Percentiles rank a stretch among this genome's conserved stretches.
phyloP scores from a whole-genome alignment of 2,329 filamentous ascomycete species.

The Cryphonectria radicalis region DNA sequence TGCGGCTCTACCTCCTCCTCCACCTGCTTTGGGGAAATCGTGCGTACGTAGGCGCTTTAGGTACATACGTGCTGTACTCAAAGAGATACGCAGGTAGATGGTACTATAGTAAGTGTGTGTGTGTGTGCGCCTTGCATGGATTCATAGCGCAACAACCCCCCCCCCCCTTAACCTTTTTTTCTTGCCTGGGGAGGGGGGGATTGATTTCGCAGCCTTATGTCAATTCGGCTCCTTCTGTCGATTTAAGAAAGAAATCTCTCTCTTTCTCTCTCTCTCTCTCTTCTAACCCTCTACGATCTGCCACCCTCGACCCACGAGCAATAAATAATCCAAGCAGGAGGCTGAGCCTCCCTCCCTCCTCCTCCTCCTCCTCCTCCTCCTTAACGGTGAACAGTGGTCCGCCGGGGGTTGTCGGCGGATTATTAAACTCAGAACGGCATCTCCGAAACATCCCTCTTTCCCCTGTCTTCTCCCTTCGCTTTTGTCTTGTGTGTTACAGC shows the following conservation, averaged over 20 bases:
- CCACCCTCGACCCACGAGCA: not conserved
- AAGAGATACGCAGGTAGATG: too few relatives aligned
- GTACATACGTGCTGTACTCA: too few relatives aligned
- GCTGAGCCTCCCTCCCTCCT: not conserved
- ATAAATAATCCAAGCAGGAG: not conserved
- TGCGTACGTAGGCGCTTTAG: not conserved
- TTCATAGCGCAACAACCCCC: not conserved
- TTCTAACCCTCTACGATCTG: too few relatives aligned
- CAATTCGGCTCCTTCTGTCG: too few relatives aligned
- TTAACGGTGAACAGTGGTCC: not conserved
- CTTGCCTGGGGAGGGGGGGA: too few relatives aligned
- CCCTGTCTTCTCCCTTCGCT: not conserved
- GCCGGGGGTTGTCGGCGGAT: not conserved
- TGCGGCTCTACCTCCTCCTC: not conserved
- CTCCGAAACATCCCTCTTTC: not conserved
- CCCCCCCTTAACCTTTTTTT: not conserved
- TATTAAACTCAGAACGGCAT: conserved; percentile 5
- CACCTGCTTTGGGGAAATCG: not conserved
- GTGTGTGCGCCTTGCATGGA: not conserved
- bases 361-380: not conserved
- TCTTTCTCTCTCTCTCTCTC: too few relatives aligned
- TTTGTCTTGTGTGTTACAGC: not conserved
- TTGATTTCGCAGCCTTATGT: not conserved
- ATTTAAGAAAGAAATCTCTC: too few relatives aligned
- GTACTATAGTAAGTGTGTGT: too few relatives aligned